Conservation (phyloP, 2,329 filamentous ascomycete genomes). For the Diaporthe caulivora region DNA sequence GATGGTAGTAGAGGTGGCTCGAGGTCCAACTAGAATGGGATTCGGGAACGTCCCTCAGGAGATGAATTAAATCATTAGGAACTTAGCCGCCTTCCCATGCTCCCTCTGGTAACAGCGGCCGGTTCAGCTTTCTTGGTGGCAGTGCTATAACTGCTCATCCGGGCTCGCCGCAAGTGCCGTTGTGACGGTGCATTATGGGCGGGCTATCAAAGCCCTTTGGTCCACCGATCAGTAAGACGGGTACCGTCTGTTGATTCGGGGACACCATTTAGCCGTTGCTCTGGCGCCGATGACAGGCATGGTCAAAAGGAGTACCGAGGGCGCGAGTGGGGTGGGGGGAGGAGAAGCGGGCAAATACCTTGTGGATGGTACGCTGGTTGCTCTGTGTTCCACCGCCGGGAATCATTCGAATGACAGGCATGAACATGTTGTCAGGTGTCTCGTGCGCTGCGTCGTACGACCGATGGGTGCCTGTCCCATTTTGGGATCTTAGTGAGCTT, state of each 20-base stretch:
- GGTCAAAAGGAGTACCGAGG: fast-evolving
- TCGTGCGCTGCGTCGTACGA: neutral
- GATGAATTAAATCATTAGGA: neutral
- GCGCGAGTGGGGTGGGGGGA: too few relatives aligned
- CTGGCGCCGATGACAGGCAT: too few relatives aligned
- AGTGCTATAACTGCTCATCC: fast-evolving
- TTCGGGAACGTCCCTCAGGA: neutral
- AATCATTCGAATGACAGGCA: too few relatives aligned
- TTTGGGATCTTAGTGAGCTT: neutral
- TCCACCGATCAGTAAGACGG: neutral
- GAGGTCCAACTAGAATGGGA: neutral
- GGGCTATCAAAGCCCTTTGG: neutral
- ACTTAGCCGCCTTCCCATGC: neutral
- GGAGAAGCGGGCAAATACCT: too few relatives aligned
- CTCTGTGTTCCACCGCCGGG: neutral
- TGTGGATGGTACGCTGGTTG: neutral
- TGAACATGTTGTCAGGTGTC: neutral
- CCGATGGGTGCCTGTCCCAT: neutral
- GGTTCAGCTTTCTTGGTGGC: neutral
- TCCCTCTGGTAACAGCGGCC: neutral
- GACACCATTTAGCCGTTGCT: neutral
- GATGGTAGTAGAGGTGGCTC: neutral
- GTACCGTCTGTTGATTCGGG: neutral
- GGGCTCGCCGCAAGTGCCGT: fast-evolving
- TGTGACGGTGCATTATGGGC: too few relatives aligned